Base-by-base conservation (phyloP, 345 rosid species). In the Nasturtium officinale region DNA sequence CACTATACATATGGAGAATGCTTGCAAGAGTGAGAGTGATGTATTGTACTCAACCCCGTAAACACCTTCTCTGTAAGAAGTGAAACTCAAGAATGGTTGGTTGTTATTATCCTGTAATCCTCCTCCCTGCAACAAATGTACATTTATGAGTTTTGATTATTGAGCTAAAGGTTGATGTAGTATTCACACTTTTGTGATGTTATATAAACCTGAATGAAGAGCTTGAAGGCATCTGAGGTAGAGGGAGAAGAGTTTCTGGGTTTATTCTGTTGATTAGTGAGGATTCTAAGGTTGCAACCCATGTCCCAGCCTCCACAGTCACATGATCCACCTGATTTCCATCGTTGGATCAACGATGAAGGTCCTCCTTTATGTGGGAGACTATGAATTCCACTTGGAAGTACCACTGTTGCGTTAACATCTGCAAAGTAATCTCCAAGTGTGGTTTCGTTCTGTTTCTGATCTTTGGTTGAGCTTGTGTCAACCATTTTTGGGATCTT, bases 281-380 rank as follows among this genome's bases (percentile, higher is more conserved):
- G 88, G 79, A 89, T 76, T 85, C 78, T 83, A 47, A 89, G 91
- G 69, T 86, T 79, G 80, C 97, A 95, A 20, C 93, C 93, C 76
- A 88, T 76, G 75, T 95, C 99, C 99, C 99, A 95, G 65, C 97
- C 99, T 71, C 97, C 99, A 71, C 99, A 95, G 71, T 95, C 97
- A 65, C 99, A 95, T 64, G 91, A 81, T 12, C 99, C 99, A 61
- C 96, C 97, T 42, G 96, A 82, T 72, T 79, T 86, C 99, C 97
- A 95, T 3, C 97, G 86, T 48, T 95, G 90, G 61, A 91, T 84
- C 80, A 95, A 65, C 6, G 99, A 87, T 9, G 96, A 89, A 61
- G 97, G 99, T 21, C 86, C 96, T 57, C 96, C 96, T 69, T 84
- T 87, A 76, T 84, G 86, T 35, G 97, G 96, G 46, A 95, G 82